A percentile compares a stretch with the other conserved stretches of the same genome.
phyloP scores from a whole-genome alignment of 139 green algal genomes.

The Tetraselmis striata region DNA sequence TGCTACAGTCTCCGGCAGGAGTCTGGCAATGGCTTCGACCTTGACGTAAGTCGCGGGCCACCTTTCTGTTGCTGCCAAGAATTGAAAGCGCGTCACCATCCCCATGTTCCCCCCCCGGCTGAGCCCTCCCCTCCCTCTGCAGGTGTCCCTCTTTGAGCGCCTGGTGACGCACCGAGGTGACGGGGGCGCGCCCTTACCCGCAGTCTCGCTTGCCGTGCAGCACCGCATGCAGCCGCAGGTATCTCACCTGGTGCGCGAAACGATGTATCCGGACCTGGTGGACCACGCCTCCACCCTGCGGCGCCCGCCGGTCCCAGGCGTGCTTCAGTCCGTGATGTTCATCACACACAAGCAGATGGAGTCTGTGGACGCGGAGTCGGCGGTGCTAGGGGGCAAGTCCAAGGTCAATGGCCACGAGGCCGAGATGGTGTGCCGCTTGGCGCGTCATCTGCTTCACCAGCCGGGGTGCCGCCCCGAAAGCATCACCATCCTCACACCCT shows the following conservation, averaged over 20 bases:
- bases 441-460: constrained; percentile 46
- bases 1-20: constrained; percentile 39
- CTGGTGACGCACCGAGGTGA: constrained; percentile 32
- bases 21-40: constrained; percentile 43
- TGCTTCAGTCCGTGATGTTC: constrained; percentile 26
- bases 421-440: constrained; percentile 34
- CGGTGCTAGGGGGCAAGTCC: constrained; percentile 23
- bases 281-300: constrained; percentile 15
- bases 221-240: constrained; percentile 65
- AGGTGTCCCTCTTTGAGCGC: constrained; percentile 74
- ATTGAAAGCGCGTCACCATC: too few relatives aligned
- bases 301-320: constrained; percentile 11
- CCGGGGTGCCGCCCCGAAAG: constrained; percentile 49
- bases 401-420: constrained; percentile 59
- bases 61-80: too few relatives aligned
- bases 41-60: constrained; percentile 38
- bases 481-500: constrained; percentile 70
- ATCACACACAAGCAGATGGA: constrained; percentile 40
- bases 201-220: constrained; percentile 51
- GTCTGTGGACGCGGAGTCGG: constrained; percentile 4
- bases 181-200: constrained; percentile 19
- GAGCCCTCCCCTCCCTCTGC: too few relatives aligned
- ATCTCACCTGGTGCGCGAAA: constrained; percentile 34
- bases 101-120: too few relatives aligned
- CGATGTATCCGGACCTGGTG: constrained; percentile 42